Conservation (phyloP, 2,329 filamentous ascomycete genomes). For the Cryphonectria japonica region DNA sequence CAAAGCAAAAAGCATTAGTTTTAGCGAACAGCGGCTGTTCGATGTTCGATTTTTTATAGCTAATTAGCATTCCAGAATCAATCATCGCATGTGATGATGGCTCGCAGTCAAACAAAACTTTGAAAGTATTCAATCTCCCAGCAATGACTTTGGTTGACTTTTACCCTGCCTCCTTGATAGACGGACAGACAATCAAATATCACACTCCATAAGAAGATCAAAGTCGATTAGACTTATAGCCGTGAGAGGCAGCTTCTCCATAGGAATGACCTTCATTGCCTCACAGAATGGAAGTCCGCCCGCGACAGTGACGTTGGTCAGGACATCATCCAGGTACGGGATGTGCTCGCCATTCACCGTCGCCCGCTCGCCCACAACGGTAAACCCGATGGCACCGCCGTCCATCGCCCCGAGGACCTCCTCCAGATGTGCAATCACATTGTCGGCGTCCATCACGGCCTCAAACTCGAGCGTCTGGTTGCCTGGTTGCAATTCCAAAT, state of each 20-base stretch:
- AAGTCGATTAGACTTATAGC: background rate
- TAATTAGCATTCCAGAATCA: background rate
- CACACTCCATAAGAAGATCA: background rate
- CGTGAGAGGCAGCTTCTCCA: background rate
- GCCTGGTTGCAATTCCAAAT: conserved; percentile 46
- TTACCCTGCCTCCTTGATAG: background rate
- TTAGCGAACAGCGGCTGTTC: background rate
- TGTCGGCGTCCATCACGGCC: conserved; percentile 46
- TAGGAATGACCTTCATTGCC: background rate
- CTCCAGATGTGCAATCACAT: conserved; percentile 46
- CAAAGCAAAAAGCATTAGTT: background rate
- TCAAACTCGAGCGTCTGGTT: conserved; percentile 48
- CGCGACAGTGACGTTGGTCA: conserved; percentile 39
- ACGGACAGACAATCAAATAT: background rate
- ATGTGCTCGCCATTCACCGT: conserved; percentile 48
- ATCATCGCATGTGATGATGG: background rate
- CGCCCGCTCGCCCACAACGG: conserved; percentile 47
- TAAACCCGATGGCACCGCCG: conserved; percentile 44
- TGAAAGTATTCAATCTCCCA: background rate
- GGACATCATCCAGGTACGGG: conserved; percentile 47
- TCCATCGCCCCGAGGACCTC: conserved; percentile 44
- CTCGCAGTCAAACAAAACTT: background rate
- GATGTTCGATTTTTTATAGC: background rate
- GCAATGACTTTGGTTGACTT: background rate
- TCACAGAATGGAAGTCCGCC: background rate